Evolutionary conservation across 148 eudicot genomes (phyloP), one percentile per base, ranked within the genome.

Genomic region (Linanthus parryae): DNA sequence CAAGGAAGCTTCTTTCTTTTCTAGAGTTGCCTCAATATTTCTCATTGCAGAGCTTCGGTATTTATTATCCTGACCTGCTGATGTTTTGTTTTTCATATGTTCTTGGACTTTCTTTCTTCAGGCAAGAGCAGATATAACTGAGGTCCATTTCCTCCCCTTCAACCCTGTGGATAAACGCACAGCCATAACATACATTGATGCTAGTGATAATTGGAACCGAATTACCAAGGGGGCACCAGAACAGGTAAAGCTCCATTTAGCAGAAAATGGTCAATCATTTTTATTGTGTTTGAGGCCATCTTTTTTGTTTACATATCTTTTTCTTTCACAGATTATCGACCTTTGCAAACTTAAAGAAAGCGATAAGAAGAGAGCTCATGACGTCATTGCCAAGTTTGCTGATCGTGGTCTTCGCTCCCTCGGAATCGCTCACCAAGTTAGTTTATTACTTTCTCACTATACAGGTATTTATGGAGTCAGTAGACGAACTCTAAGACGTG

Each of bases 101-200:
- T n/a, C n/a, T n/a, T n/a, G n/a, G n/a, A n/a, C 34, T 25, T 50
- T n/a, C 38, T 38, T 4, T 51, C 28, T 66, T 20, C 64, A 81
- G 88, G 83, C 92, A 22, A 80, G 95, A 75, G 86, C 86, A 54
- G 90, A 80, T 19, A 77, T 86, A 46, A 82, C 75, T n/a, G 90
- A 85, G 62, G 90, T 86, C 33, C 95, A 86, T 56, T 86, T 86
- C 59, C 81, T 86, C 13, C 95, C 95, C 13, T 86, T 86, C 48
- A 82, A 86, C 61, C 95, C 95, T 1, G 95, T 86, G 8, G 90
- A 79, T 14, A 86, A 86, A 70, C 86, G 95, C 23, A 85, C 95
- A 23, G 95, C 95, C 23, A 82, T 82, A 25, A 86, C 95, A 21
- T 82, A 74, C 64, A 56, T 58, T 2, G 95, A 86, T 29, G 11